Conservation (phyloP, 257 asterid species). For the Nicotiana noctiflora region DNA sequence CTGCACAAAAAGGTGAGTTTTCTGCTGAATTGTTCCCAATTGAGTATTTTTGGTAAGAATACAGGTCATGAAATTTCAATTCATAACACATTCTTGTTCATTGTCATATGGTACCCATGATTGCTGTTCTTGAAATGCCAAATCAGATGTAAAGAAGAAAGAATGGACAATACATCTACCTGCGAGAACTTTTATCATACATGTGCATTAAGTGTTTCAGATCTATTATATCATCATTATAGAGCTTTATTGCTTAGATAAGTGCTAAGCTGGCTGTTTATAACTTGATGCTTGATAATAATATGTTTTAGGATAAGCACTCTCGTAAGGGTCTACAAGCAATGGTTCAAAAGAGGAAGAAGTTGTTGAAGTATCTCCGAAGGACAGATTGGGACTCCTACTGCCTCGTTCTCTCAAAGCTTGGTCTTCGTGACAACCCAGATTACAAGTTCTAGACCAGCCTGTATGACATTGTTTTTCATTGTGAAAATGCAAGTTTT, state of each 20-base stretch:
- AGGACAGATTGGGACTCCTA: conserved; percentile 84
- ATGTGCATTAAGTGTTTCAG: background rate
- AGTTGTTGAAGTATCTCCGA: conserved; percentile 60
- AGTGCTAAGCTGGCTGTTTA: background rate
- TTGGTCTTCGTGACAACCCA: conserved; percentile 73
- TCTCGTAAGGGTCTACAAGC: conserved; percentile 65
- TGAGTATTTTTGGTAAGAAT: background rate
- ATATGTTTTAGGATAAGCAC: conserved; percentile 63
- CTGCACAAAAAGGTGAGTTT: conserved; percentile 62
- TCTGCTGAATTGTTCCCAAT: background rate
- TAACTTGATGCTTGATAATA: background rate
- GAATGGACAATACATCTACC: background rate
- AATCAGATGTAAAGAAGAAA: background rate
- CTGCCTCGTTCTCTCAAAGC: conserved; percentile 60
- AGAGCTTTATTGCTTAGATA: background rate
- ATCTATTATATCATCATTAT: background rate
- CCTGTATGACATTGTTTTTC: background rate
- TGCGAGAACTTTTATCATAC: background rate
- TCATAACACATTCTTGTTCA: background rate
- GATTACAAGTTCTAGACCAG: conserved; percentile 43
- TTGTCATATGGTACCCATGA: background rate
- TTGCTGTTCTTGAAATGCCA: background rate
- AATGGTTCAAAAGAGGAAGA: conserved; percentile 77
- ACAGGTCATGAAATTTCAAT: background rate
- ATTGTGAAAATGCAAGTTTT: background rate